These are phyloP conservation scores for Suhomyces atakaporum DNA, from an alignment of 1,139 yeast species.

Conservation along the genomic window DNA sequence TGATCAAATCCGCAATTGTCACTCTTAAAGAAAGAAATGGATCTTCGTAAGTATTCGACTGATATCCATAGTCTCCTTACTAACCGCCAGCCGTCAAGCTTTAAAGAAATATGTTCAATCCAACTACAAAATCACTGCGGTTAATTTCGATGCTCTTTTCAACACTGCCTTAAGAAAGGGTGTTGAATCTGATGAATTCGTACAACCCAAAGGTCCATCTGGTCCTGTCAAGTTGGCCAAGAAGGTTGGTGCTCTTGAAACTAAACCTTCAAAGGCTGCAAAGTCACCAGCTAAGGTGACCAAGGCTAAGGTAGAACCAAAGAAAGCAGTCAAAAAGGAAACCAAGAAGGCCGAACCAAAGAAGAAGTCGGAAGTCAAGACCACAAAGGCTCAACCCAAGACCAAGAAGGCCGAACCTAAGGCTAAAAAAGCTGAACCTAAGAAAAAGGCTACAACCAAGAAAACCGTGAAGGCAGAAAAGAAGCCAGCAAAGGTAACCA, in stretches of 20 bases:
- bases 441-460: constrained; percentile 8
- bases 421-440: no score
- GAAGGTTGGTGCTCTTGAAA: constrained; percentile 23
- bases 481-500: constrained; percentile 19
- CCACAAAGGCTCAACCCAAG: constrained; percentile 16
- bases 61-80: constrained; percentile 3
- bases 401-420: constrained; percentile 16
- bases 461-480: constrained; percentile 11
- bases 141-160: constrained; percentile 74
- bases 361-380: constrained; percentile 18
- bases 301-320: constrained; percentile 20
- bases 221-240: constrained; percentile 70
- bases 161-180: constrained; percentile 81
- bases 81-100: constrained; percentile 59
- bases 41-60: constrained; percentile 53
- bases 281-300: constrained; percentile 21
- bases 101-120: constrained; percentile 71
- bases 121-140: constrained; percentile 58
- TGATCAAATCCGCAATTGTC: constrained; percentile 74
- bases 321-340: constrained; percentile 19
- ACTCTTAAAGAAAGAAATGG: constrained; percentile 82
- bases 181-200: constrained; percentile 72
- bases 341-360: constrained; percentile 14
- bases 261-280: constrained; percentile 17
- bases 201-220: constrained; percentile 86